Base-by-base conservation (phyloP, 306 rosid species). In the Acacia melanoxylon region DNA sequence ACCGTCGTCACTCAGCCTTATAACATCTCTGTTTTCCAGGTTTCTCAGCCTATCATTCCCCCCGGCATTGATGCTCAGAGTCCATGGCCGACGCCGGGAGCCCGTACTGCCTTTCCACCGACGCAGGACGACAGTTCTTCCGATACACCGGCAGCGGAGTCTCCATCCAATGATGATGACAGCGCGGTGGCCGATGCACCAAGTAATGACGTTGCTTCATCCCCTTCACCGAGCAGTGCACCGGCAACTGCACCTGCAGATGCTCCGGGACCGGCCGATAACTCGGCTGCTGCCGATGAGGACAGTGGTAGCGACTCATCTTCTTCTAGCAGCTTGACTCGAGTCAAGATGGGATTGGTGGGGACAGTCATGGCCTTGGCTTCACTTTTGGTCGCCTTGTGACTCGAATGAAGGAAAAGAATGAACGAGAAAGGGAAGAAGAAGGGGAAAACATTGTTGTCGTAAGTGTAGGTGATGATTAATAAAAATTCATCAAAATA, bases 21-120 rank as follows among this genome's bases (percentile, higher is more conserved):
- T 74, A 89, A 86, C 56, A 66, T 94, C 76, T 88, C 94, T 17
- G 82, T 94, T 11, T 85, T 92, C 14, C 85, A 94, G 61, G 80
- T 94, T 24, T 8, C 88, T 16, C 27, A 82, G 33, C 69, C 80
- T 7, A 85, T 94, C 4, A 40, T 75, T 0, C 33, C 86, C 54
- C 90, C 89, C 2, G 89, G 91, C 19, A 29, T 87, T 20, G 92
- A 83, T 13, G n/a, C 85, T 5, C 78, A 25, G 44, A 22, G 16
- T 68, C 86, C 61, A 33, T 37, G 54, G 70, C 70, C 79, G 0
- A 37, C 69, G 8, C 58, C 58, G 12, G 33, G 52, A 79, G 76
- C 83, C 0, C 17, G 13, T 2, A 40, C 82, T 1, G 29, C 8
- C 24, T 49, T 24, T 14, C 75, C 75, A 0, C 13, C 37, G 12